phyloP scores from a whole-genome alignment of 148 eudicot species.

The Pharnaceum exiguum region DNA sequence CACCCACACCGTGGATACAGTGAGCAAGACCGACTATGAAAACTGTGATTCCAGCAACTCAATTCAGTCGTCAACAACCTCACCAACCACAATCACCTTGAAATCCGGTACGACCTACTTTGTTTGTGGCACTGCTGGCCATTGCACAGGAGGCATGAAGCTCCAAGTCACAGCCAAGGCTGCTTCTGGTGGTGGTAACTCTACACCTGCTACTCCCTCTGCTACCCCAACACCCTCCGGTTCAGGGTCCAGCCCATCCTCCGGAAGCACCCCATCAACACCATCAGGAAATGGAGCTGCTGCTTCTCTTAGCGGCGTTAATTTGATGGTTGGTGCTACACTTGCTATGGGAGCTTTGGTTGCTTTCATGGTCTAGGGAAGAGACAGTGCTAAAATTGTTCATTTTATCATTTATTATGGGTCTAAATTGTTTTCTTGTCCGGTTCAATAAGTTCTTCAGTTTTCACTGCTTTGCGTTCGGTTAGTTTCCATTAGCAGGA shows the following conservation, averaged over 20 bases:
- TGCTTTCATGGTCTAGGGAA: constrained; percentile 26
- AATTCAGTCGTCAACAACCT: neutral
- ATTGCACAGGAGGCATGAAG: constrained; percentile 22
- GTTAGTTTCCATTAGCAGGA: neutral
- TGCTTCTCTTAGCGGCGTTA: neutral
- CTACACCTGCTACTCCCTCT: constrained; percentile 5
- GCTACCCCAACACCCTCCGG: neutral
- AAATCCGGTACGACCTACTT: constrained; percentile 22
- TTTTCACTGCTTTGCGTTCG: neutral
- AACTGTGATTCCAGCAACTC: constrained; percentile 12
- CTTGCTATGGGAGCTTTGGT: constrained; percentile 21
- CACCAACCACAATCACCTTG: constrained; percentile 18
- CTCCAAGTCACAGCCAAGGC: constrained; percentile 20
- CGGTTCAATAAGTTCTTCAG: neutral
- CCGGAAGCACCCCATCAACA: neutral
- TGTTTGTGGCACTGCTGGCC: constrained; percentile 24
- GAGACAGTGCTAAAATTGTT: constrained; percentile 26
- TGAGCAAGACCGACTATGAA: constrained; percentile 19
- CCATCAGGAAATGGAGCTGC: constrained; percentile 5
- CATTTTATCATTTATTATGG: neutral
- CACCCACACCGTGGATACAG: constrained; percentile 18
- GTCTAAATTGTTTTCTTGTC: neutral
- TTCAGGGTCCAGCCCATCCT: neutral
- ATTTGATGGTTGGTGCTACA: constrained; percentile 3
- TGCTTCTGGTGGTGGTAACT: neutral